Evolutionary conservation across 768 basidiomycete species (phyloP), one percentile per base, ranked within the genome.

Genomic region (Xerocomellus amylosporus): DNA sequence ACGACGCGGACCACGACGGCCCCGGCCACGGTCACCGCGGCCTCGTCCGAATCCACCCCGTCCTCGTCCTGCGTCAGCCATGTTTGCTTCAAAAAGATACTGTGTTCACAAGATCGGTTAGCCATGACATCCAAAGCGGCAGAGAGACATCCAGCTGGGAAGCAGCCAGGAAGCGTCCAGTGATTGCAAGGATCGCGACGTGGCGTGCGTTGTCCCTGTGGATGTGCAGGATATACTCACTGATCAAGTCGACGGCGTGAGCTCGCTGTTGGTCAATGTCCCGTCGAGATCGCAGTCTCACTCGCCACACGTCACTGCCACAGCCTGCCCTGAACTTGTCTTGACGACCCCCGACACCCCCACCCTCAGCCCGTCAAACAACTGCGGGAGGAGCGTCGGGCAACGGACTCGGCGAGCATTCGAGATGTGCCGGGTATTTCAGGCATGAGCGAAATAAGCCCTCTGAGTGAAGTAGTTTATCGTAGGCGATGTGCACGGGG

Each of bases 21-120:
- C 84, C 46, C 83, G 74, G 17, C 82, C 79, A 57, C 81, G 72
- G 36, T 79, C 89, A 56, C 91, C 84, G 51, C 92, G 85, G 53
- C 92, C 90, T 64, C 93, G 85, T 59, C 93, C 90, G 59, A 92
- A 85, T 60, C 91, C 93, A 70, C 95, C 94, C 66, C 95, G 89
- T 73, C 90, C 90, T 72, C 93, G 88, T 74, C 85, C 87, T 74
- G 90, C 90, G 74, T 93, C 92, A 78, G 92, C 90, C 90, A 93
- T 93, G 42, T 63, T 58, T 52, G 65, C 59, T 65, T 58, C 54
- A 49, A 20, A 50, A 41, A 51, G 53, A 60, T 65, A 57, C 74
- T 71, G 46, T 34, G 46, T 53, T 46, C 39, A 41, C 38, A 46
- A 54, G 70, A 61, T 73, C 65, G 69, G 61, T 58, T 61, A 53